Base-by-base conservation (phyloP, 176 grass and related monocot genomes). In the Phoenix roebelenii region DNA sequence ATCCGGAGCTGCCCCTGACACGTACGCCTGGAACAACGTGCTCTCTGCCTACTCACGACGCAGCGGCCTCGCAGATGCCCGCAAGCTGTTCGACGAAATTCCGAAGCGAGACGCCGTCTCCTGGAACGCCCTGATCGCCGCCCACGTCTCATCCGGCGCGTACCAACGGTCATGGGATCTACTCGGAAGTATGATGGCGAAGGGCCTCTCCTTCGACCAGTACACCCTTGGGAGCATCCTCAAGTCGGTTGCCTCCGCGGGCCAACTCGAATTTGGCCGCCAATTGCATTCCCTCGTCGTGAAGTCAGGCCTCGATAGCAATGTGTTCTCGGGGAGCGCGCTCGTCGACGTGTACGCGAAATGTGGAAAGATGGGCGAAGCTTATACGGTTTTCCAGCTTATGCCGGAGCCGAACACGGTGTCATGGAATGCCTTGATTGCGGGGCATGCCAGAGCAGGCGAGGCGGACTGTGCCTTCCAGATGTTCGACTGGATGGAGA, bases 101-200 rank as follows among this genome's bases (percentile, higher is more conserved):
- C 78, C 74, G 5, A 15, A 12, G 25, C 82, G 59, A 1, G 86
- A 85, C 49, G 25, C 60, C 3, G 82, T 61, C 59, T 82, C 86
- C 25, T 85, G 82, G 86, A 89, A 89, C 71, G 56, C 86, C 44
- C 72, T 89, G 29, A 74, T 89, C 68, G 60, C 82, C 0, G 77
- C 82, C 0, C 59, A 85, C 5, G 78, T 82, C 59, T 50, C 75
- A 0, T 73, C 63, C 1, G 54, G 54, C 2, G 73, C 74, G 60
- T 54, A 82, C 17, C 3, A 12, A 2, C 56, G 39, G 3, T 75
- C 82, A 69, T 76, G 71, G 74, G 0, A 3, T 50, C 50, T 85
- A 53, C 49, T 82, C 14, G 23, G 39, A 0, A 14, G 6, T 18
- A 89, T 89, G 86, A 67, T 75, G 35, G 68, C 17, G 2, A 23